These are phyloP conservation scores for Rhododendron ovatum DNA, from an alignment of 148 eudicot species.

Conservation along the genomic window DNA sequence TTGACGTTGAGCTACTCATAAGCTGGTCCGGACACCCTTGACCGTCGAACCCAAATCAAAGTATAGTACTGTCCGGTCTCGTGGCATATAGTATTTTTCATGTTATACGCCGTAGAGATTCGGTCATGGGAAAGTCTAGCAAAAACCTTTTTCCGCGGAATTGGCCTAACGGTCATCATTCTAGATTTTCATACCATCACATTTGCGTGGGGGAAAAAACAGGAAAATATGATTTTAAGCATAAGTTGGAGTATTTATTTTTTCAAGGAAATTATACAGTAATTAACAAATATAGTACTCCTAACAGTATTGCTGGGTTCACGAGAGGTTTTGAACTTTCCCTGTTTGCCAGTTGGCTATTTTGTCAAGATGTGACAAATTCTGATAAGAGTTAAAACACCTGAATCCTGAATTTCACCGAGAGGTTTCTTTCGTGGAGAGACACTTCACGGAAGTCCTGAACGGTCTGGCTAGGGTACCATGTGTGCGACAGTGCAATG, in stretches of 20 bases:
- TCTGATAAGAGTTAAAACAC: not conserved
- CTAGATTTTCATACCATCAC: not conserved
- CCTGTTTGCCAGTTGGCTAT: conserved; percentile 7
- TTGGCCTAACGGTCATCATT: not conserved
- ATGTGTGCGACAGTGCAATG: not conserved
- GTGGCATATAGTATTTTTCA: not conserved
- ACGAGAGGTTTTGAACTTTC: not conserved
- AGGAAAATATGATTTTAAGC: not conserved
- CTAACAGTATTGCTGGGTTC: not conserved
- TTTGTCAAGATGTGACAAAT: not conserved
- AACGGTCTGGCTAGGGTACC: not conserved
- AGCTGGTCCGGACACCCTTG: too few relatives aligned
- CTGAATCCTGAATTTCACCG: not conserved
- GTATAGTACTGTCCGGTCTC: too few relatives aligned
- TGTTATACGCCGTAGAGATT: not conserved
- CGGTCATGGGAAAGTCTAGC: not conserved
- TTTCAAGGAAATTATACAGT: too few relatives aligned
- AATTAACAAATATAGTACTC: too few relatives aligned
- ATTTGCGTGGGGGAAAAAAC: not conserved
- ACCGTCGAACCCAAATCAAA: too few relatives aligned
- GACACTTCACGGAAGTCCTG: not conserved
- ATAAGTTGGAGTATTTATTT: too few relatives aligned
- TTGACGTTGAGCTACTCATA: too few relatives aligned
- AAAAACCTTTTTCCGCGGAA: not conserved
- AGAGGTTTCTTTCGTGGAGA: not conserved